Percentiles rank a stretch among this genome's conserved stretches.
phyloP scores from a whole-genome alignment of 2,329 filamentous ascomycete species.

The Calonectria pteridis region DNA sequence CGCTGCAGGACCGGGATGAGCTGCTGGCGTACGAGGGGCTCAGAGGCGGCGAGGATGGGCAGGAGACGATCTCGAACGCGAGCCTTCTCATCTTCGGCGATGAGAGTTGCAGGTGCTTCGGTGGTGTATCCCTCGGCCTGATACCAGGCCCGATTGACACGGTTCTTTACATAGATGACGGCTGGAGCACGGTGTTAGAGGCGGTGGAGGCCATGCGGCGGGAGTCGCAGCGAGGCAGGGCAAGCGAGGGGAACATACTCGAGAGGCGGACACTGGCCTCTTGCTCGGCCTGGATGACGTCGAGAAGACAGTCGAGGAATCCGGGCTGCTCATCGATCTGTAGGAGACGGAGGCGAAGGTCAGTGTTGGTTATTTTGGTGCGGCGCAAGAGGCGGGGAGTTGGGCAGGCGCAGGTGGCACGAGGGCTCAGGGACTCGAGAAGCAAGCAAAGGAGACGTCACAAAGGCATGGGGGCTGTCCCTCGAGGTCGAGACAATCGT shows the following conservation, averaged over 20 bases:
- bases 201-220: slow-evolving; percentile 41
- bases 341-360: slow-evolving; percentile 29
- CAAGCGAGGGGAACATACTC: slow-evolving; percentile 70
- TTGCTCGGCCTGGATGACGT: slow-evolving; percentile 91
- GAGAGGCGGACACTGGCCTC: slow-evolving; percentile 87
- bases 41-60: slow-evolving; percentile 85
- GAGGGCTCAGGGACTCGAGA: slow-evolving; percentile 2
- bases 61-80: slow-evolving; percentile 90
- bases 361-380: slow-evolving; percentile 26
- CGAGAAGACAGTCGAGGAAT: slow-evolving; percentile 90
- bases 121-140: slow-evolving; percentile 79
- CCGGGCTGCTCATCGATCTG: slow-evolving; percentile 92
- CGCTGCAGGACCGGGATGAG: slow-evolving; percentile 95
- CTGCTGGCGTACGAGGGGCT: slow-evolving; percentile 87
- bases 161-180: slow-evolving; percentile 98
- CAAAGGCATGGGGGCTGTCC: not conserved
- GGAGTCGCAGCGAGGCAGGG: slow-evolving; percentile 28
- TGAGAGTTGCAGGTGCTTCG: slow-evolving; percentile 68
- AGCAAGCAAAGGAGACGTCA: slow-evolving; percentile 20
- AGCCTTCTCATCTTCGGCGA: slow-evolving; percentile 90
- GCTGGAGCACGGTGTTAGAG: slow-evolving; percentile 64
- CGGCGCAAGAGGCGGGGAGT: slow-evolving; percentile 35
- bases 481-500: not conserved
- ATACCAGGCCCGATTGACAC: slow-evolving; percentile 92
- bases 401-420: slow-evolving; percentile 26